Evolutionary conservation across 306 rosid genomes (phyloP).

Genomic region (Canavalia gladiata): DNA sequence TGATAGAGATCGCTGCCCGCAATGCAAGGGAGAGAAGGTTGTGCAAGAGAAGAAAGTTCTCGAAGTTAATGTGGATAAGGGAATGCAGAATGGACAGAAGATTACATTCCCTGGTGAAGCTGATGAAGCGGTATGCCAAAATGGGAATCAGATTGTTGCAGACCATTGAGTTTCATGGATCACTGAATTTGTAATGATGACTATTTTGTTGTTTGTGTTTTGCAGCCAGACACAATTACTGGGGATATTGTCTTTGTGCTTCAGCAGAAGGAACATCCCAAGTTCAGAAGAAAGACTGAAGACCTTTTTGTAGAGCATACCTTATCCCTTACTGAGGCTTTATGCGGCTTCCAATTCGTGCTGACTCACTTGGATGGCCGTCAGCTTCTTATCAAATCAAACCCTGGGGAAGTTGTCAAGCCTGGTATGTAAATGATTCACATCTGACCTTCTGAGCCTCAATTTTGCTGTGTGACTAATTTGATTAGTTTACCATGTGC

Average conservation of each 20-base stretch:
- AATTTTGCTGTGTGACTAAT: not conserved
- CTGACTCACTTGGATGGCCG: slow-evolving; percentile 86
- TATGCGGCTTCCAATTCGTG: slow-evolving; percentile 90
- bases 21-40: slow-evolving; percentile 95
- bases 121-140: slow-evolving; percentile 79
- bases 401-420: slow-evolving; percentile 92
- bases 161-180: not conserved
- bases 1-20: slow-evolving; percentile 88
- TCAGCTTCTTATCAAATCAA: slow-evolving; percentile 90
- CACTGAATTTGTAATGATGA: not conserved
- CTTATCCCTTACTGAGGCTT: slow-evolving; percentile 82
- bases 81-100: slow-evolving; percentile 93
- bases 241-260: slow-evolving; percentile 94
- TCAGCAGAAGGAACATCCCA: slow-evolving; percentile 95
- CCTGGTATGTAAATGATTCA: slow-evolving; percentile 66
- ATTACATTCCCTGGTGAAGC: slow-evolving; percentile 98
- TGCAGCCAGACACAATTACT: slow-evolving; percentile 95
- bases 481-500: not conserved
- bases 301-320: slow-evolving; percentile 87
- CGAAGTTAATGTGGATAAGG: slow-evolving; percentile 91
- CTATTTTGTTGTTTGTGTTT: slow-evolving; percentile 18
- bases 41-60: slow-evolving; percentile 94
- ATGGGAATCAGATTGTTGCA: not conserved
- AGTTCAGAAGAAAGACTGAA: slow-evolving; percentile 83
- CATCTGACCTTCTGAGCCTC: not conserved